Conservation (phyloP, 1,139 yeast genomes). For the Tardiomyces blankii region DNA sequence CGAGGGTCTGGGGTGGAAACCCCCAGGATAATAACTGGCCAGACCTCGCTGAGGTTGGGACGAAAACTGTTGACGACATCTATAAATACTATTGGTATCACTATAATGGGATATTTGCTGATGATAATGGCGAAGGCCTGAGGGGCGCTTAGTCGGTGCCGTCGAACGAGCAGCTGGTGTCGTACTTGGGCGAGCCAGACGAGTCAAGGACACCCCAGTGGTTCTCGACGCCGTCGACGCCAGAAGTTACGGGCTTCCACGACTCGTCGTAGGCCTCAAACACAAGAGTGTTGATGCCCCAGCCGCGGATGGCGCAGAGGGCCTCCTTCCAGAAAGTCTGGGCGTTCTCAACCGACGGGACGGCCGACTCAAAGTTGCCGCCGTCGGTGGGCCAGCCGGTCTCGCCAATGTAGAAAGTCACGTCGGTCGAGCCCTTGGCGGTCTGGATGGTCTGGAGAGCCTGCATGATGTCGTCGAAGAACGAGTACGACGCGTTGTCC, state of each 20-base stretch:
- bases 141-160: neutral
- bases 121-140: too few relatives aligned
- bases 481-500: conserved; percentile 67
- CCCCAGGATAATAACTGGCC: too few relatives aligned
- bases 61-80: too few relatives aligned
- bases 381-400: conserved; percentile 98
- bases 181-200: conserved; percentile 29
- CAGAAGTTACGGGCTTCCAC: conserved; percentile 75
- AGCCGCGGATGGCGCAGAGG: conserved; percentile 83
- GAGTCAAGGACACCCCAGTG: conserved; percentile 85
- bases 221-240: conserved; percentile 66
- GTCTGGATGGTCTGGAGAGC: conserved; percentile 81
- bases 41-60: too few relatives aligned
- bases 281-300: conserved; percentile 88
- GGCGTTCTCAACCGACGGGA: conserved; percentile 66
- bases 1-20: too few relatives aligned
- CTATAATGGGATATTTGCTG: neutral
- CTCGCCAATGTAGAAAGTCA: conserved; percentile 93
- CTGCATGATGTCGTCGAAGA: conserved; percentile 94
- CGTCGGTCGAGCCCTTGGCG: conserved; percentile 72
- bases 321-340: conserved; percentile 74
- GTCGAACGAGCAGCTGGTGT: conserved; percentile 14
- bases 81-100: neutral
- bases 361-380: conserved; percentile 40
- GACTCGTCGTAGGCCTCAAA: conserved; percentile 94